A percentile compares a stretch with the other conserved stretches of the same genome.
These are phyloP conservation scores for Cyclotella distinguenda DNA, from an alignment of 108 stramenopile species.

Conservation along the genomic window DNA sequence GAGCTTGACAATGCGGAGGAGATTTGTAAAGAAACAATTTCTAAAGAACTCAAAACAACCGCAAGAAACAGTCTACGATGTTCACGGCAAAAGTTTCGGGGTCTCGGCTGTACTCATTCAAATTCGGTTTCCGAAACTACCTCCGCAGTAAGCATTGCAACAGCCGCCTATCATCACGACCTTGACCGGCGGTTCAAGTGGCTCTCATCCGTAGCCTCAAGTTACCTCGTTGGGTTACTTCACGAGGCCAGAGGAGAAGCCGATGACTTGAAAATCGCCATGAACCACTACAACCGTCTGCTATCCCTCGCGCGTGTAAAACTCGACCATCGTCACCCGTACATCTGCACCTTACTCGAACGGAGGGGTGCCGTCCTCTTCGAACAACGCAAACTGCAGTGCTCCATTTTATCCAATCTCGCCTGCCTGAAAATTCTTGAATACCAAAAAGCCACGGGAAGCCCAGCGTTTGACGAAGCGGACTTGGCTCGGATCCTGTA, in stretches of 20 bases:
- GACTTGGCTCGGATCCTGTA: constrained; percentile 45
- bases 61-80: constrained; percentile 6
- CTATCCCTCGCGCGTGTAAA: constrained; percentile 38
- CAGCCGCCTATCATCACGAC: constrained; percentile 37
- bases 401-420: constrained; percentile 47
- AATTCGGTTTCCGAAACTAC: constrained; percentile 32
- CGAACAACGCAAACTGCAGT: constrained; percentile 42
- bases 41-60: constrained; percentile 18
- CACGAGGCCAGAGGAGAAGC: constrained; percentile 31
- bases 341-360: constrained; percentile 41
- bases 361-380: constrained; percentile 41
- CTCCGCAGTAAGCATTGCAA: constrained; percentile 12
- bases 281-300: constrained; percentile 43
- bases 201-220: constrained; percentile 34
- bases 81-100: constrained; percentile 7
- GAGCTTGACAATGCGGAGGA: constrained; percentile 23
- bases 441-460: constrained; percentile 37
- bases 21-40: constrained; percentile 19
- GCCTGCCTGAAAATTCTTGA: constrained; percentile 48
- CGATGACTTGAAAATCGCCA: constrained; percentile 32
- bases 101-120: constrained; percentile 23
- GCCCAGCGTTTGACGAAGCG: constrained; percentile 20
- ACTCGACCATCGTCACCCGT: constrained; percentile 44
- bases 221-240: constrained; percentile 27
- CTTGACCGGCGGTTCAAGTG: constrained; percentile 34